Evolutionary conservation across 2,329 filamentous ascomycete genomes (phyloP), one percentile per base, ranked within the genome.

Genomic region (Stenocarpella maydis): DNA sequence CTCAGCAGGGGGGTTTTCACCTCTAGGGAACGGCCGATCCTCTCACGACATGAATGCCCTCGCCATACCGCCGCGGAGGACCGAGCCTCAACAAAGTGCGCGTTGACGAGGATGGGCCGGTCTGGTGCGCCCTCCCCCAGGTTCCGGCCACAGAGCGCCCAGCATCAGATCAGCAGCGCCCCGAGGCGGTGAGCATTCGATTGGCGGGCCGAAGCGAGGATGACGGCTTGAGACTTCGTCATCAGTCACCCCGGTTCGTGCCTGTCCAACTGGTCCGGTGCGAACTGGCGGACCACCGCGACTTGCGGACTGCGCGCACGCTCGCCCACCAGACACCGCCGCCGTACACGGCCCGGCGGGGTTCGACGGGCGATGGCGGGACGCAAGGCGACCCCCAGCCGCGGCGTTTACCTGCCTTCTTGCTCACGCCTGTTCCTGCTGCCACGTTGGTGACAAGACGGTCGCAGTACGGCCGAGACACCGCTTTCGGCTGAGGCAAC

Each of bases 391-490:
- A 58, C 43, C 45, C n/a, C 49, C 50, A 37, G 19, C 43, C 31
- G 43, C 50, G 37, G 43, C 64, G 64, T 34, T 37, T 60, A 53
- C 52, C 45, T 54, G 67, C 67, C 64, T 67, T 24, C 21, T 41
- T 9, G 31, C n/a, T 43, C 19, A 37, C 26, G 28, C 41, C 8
- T 49, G 24, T 34, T 49, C 43, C 43, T 19, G 63, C 64, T 52
- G 37, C 49, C 50, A 53, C 37, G 28, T 67, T 69, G 55, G 21
- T 17, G 54, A 17, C 50, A 54, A 58, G 26, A 50, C 43, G 31
- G n/a, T 67, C 43, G n/a, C 31, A 67, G 61, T 67, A 63, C 70
- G 64, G 55, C 70, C 67, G 70, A 71, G 67, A 71, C 67, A 63
- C 28, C 28, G 14, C 54, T 55, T 31, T 61, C 69, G 69, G 65